Evolutionary conservation across 2,329 filamentous ascomycete species (phyloP), one percentile per base, ranked within the genome.

Genomic region (Basipetospora sp.): DNA sequence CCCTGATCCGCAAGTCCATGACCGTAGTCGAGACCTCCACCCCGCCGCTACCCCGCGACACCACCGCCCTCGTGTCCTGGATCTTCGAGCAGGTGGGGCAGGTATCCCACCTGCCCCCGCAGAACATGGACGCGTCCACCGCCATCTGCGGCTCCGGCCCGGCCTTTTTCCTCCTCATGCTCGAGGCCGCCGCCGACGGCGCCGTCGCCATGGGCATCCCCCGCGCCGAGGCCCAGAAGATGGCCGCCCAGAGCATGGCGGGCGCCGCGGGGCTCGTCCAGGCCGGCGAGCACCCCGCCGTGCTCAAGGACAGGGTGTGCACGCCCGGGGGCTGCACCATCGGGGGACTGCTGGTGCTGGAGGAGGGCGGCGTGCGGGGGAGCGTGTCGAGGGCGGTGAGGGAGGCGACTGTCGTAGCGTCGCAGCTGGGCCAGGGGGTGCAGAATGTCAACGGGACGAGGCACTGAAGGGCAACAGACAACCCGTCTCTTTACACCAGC

Each of bases 301-400:
- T 85, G 16, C 58, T 87, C 37, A 68, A 76, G 36, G 81, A 88
- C 47, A 82, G 81, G 58, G 77, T 85, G n/a, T 75, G 64, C 45
- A 85, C 80, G 1, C 80, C 81, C 0, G 81, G 79, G 4, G 82
- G 82, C 1, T 86, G 80, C 56, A 86, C 80, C 4, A 84, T 86
- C 43, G 76, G 74, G 2, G 83, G 81, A 1, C 55, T 87, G 36
- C 53, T 84, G 48, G 75, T 36, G 5, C 14, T 88, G 5, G 82
- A 88, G 55, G 80, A 88, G 49, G 78, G 77, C 8, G 62, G 67
- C 8, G 71, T 84, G 6, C 69, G 80, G 46, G 78, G 77, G 4
- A 70, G 69, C 0, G 66, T 86, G 14, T 67, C 77, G 2, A 70
- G 71, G 48, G 80, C 80, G 3, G 71, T 86, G 11, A 65, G 78